Conservation (phyloP, 331 rosid genomes). For the Acacia pycnantha region DNA sequence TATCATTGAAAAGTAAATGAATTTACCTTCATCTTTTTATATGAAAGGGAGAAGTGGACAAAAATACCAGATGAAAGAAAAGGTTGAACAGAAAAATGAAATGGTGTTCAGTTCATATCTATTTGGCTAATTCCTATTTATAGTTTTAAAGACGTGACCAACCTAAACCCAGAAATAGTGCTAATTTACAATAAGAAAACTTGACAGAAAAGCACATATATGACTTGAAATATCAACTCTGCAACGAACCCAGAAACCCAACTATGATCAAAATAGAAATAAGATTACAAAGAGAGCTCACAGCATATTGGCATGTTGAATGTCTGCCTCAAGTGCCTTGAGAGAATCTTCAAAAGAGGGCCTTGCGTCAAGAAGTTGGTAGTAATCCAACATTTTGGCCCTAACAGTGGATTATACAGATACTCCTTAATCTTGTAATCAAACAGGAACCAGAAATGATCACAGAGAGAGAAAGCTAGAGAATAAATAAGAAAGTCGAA, state of each 20-base stretch:
- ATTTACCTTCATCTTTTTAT: background rate
- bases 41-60: background rate
- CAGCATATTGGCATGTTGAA: slow-evolving; percentile 76
- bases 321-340: slow-evolving; percentile 70
- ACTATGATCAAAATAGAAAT: background rate
- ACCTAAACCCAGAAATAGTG: background rate
- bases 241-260: background rate
- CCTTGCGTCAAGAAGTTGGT: slow-evolving; percentile 50
- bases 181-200: background rate
- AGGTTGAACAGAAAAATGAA: background rate
- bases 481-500: slow-evolving; percentile 9
- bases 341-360: slow-evolving; percentile 61
- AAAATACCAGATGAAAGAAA: background rate
- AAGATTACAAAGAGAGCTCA: slow-evolving; percentile 34
- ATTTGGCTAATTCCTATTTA: background rate
- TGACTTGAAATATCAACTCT: background rate
- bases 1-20: background rate
- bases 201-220: background rate
- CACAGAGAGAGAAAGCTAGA: slow-evolving; percentile 18
- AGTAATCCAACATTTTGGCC: slow-evolving; percentile 44
- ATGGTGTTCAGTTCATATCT: too few species aligned
- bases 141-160: background rate
- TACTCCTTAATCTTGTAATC: background rate
- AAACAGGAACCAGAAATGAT: slow-evolving; percentile 13
- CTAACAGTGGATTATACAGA: background rate